Evolutionary conservation across 2,329 filamentous ascomycete genomes (phyloP), one percentile per base, ranked within the genome.

Genomic region (Gnomoniopsis sp.): DNA sequence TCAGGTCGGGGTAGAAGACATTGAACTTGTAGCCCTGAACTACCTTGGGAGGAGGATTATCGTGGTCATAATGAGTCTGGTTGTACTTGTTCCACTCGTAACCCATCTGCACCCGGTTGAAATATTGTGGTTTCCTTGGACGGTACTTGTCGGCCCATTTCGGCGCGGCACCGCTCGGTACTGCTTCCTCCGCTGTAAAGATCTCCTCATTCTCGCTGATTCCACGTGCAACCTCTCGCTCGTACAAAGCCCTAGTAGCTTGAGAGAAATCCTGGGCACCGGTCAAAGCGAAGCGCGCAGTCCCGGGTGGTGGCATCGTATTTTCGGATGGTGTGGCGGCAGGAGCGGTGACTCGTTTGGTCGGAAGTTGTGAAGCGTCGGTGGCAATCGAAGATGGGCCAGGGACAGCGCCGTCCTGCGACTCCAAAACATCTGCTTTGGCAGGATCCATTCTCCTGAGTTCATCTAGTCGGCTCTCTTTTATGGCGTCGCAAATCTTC

Each of bases 41-140:
- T 7, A 99, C 93, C 75, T 96, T 97, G 26, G 95, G 95, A 1
- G 95, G 95, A 2, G 95, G 95, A 69, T 98, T 97, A 71, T 98
- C 93, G 72, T 97, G 91, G 72, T 98, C 95, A 76, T 99, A 99
- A 75, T 99, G 95, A 14, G 95, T 99, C 76, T 99, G 95, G 70
- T 99, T 99, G 82, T 99, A 99, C 75, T 99, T 99, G 80, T 99
- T 99, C 95, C 95, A 99, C 74, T 99, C 95, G 73, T 98, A 99
- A 55, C 95, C 95, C 90, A 97, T 97, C 74, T 96, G 93, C 49
- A 98, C 93, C 44, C 95, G 88, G 71, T 98, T 98, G 82, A 99
- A 99, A 76, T 97, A 98, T 61, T 89, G 86, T 14, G 95, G 95
- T 75, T 98, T 99, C 63, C 95, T 85, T 8, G 93, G 92, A 43